These are phyloP conservation scores for Coprinellus aureogranulatus DNA, from an alignment of 768 basidiomycete species.

Conservation along the genomic window DNA sequence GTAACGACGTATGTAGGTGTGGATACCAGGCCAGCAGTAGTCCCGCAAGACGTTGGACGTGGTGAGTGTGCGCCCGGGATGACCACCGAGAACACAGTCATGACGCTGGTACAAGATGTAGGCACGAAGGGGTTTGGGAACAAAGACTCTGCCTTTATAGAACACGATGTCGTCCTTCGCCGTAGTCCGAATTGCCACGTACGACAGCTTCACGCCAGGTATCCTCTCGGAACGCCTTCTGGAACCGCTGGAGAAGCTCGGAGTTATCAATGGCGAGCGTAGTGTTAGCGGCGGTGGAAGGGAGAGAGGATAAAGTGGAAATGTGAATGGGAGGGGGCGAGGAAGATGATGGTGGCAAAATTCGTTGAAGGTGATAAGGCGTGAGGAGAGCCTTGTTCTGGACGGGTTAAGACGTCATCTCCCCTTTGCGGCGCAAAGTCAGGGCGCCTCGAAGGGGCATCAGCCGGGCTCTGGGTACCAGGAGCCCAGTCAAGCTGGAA, in stretches of 20 bases:
- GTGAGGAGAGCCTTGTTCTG: slow-evolving; percentile 28
- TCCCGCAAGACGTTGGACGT: slow-evolving; percentile 23
- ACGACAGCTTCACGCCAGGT: slow-evolving; percentile 22
- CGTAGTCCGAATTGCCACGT: slow-evolving; percentile 14
- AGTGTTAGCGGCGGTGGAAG: slow-evolving; percentile 25
- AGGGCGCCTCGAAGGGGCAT: slow-evolving; percentile 28
- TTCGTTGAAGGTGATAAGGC: slow-evolving; percentile 24
- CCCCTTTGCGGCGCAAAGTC: slow-evolving; percentile 30
- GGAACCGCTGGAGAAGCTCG: slow-evolving; percentile 22
- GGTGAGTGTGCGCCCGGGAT: slow-evolving; percentile 32
- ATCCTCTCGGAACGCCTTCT: slow-evolving; percentile 19
- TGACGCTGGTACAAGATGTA: slow-evolving; percentile 4
- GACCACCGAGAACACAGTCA: slow-evolving; percentile 22
- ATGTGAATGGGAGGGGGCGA: no score
- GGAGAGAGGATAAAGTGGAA: slow-evolving; percentile 20
- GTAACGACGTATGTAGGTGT: not conserved
- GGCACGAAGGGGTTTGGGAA: slow-evolving; percentile 13
- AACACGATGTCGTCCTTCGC: slow-evolving; percentile 1
- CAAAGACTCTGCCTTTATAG: slow-evolving; percentile 11
- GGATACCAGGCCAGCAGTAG: slow-evolving; percentile 20
- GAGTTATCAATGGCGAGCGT: slow-evolving; percentile 26
- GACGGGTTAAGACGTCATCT: slow-evolving; percentile 15
- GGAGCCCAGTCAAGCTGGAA: slow-evolving; percentile 30
- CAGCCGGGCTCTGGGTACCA: slow-evolving; percentile 27
- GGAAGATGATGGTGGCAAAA: slow-evolving; percentile 9